A percentile compares a stretch with the other conserved stretches of the same genome.
These are phyloP conservation scores for Neurospora cerealis DNA, from an alignment of 495 filamentous ascomycete species.

Conservation along the genomic window DNA sequence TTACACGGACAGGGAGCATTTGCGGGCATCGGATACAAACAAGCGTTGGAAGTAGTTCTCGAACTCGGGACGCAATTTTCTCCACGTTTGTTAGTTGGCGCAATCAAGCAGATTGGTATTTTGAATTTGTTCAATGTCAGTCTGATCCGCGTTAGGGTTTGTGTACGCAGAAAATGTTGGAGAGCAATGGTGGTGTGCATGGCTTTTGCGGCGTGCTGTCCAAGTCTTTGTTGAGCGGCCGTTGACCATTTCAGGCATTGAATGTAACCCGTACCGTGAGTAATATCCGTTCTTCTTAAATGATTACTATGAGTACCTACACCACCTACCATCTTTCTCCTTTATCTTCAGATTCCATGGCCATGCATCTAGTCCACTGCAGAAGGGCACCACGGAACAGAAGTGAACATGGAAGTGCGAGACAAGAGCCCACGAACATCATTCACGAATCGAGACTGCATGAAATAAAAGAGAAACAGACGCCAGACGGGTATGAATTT, in stretches of 20 bases:
- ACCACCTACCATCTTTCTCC: too few species aligned
- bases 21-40: background rate
- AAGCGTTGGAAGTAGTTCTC: background rate
- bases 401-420: background rate
- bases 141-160: background rate
- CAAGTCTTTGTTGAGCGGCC: background rate
- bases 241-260: background rate
- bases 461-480: background rate
- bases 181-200: background rate
- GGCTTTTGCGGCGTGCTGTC: background rate
- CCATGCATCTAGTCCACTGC: background rate
- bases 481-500: conserved; percentile 1
- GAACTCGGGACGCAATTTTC: background rate
- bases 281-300: background rate
- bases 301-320: background rate
- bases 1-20: background rate
- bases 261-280: background rate
- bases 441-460: background rate
- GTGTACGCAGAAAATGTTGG: background rate
- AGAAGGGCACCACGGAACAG: background rate
- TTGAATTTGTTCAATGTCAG: background rate
- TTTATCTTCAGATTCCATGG: too few species aligned
- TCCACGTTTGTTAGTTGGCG: background rate
- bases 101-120: background rate
- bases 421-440: background rate